These are phyloP conservation scores for Phoenix roebelenii DNA, from an alignment of 176 grass and related monocot species.

Conservation along the genomic window DNA sequence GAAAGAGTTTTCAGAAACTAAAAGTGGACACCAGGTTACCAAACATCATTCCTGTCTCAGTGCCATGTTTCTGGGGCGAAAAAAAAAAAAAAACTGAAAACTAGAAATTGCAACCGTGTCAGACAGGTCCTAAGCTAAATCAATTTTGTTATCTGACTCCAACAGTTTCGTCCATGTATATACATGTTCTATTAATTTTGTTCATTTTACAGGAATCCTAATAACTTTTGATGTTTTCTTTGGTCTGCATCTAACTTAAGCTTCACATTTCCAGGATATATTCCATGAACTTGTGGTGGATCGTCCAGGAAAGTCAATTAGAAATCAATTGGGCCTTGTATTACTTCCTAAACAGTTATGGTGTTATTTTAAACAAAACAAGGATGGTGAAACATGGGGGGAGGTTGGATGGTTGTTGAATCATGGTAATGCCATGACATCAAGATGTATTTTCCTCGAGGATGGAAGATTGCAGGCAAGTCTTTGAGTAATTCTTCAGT, in stretches of 20 bases:
- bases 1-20: too few species aligned
- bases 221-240: too few species aligned
- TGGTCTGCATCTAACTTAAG: neutral
- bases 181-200: too few species aligned
- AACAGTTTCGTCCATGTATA: too few species aligned
- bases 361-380: constrained; percentile 39
- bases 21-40: too few species aligned
- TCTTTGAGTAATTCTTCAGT: neutral
- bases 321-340: constrained; percentile 38
- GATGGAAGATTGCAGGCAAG: constrained; percentile 62
- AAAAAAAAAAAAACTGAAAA: too few species aligned
- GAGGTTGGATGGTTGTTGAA: constrained; percentile 76
- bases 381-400: constrained; percentile 32
- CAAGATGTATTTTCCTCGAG: constrained; percentile 45
- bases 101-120: too few species aligned
- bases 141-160: too few species aligned
- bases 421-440: constrained; percentile 47
- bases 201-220: too few species aligned
- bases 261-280: constrained; percentile 35
- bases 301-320: constrained; percentile 19
- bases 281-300: constrained; percentile 31
- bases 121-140: too few species aligned
- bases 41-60: too few species aligned
- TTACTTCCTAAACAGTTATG: constrained; percentile 67
- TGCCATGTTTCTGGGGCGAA: too few species aligned